phyloP scores from a whole-genome alignment of 371 early-diverging fungal species.

The Mortierella sp. region DNA sequence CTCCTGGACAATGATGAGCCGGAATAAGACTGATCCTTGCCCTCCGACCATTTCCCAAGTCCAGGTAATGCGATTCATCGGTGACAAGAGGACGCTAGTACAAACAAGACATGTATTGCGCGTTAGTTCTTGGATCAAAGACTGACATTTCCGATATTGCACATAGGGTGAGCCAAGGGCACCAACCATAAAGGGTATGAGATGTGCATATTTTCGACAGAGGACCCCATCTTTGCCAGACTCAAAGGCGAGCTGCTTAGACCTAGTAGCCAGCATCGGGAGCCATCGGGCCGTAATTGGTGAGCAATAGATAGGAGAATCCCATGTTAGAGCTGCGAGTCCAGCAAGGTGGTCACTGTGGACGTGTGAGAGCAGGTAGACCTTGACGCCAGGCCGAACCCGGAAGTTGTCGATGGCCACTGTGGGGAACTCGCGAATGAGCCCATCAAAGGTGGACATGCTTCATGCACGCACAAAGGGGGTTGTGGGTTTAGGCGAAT shows the following conservation, averaged over 20 bases:
- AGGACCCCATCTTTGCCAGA: conserved; percentile 20
- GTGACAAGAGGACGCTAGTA: conserved; percentile 32
- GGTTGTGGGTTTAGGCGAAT: not conserved
- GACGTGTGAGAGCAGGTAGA: conserved; percentile 61
- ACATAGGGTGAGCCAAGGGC: not conserved
- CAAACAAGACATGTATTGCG: not conserved
- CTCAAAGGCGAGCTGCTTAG: conserved; percentile 39
- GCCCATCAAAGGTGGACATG: conserved; percentile 64
- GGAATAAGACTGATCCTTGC: conserved; percentile 53
- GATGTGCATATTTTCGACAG: conserved; percentile 37
- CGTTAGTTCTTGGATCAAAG: not conserved
- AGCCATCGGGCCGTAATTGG: conserved; percentile 57
- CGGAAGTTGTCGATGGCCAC: conserved; percentile 61
- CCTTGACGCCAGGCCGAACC: conserved; percentile 35
- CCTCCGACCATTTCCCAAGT: conserved; percentile 46
- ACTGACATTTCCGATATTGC: not conserved
- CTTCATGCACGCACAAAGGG: not conserved
- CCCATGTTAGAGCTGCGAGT: conserved; percentile 38
- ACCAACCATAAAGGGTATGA: conserved; percentile 49
- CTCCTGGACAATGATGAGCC: conserved; percentile 64
- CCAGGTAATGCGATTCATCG: conserved; percentile 38
- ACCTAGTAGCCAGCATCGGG: conserved; percentile 46
- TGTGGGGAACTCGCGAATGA: conserved; percentile 62
- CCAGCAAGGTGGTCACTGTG: conserved; percentile 61
- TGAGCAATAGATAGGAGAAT: conserved; percentile 56